A percentile compares a stretch with the other conserved stretches of the same genome.
These are phyloP conservation scores for Parmales sp. DNA, from an alignment of 108 stramenopile species.

Conservation along the genomic window DNA sequence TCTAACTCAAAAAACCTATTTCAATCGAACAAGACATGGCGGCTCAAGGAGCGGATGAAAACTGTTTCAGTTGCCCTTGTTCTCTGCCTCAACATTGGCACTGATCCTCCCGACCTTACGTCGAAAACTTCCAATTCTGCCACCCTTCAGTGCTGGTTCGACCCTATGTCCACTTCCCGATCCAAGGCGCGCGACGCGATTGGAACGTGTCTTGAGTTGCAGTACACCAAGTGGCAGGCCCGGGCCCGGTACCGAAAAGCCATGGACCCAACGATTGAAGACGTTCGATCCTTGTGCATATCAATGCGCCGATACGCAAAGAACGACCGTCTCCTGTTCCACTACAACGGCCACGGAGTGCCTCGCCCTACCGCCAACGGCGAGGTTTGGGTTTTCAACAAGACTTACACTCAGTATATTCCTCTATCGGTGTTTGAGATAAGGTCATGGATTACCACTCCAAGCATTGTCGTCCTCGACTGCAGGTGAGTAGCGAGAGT, in stretches of 20 bases:
- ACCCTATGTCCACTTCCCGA: constrained; percentile 59
- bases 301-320: constrained; percentile 59
- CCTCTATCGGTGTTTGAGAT: constrained; percentile 82
- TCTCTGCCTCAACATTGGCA: constrained; percentile 87
- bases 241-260: constrained; percentile 56
- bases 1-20: background rate
- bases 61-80: constrained; percentile 86
- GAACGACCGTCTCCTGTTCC: constrained; percentile 76
- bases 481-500: too few species aligned
- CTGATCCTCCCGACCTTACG: constrained; percentile 89
- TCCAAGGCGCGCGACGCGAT: constrained; percentile 77
- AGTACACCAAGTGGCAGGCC: constrained; percentile 81
- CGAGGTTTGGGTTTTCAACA: constrained; percentile 91
- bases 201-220: constrained; percentile 70
- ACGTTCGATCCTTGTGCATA: constrained; percentile 65
- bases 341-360: constrained; percentile 98
- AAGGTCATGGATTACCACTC: constrained; percentile 75
- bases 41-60: constrained; percentile 84
- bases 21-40: constrained; percentile 47
- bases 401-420: constrained; percentile 94
- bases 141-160: constrained; percentile 86
- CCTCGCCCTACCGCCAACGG: constrained; percentile 89
- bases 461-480: constrained; percentile 83
- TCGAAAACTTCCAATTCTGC: constrained; percentile 76
- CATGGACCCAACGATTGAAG: constrained; percentile 92